phyloP scores from a whole-genome alignment of 2,329 filamentous ascomycete genomes.

The Meredithiella fracta region DNA sequence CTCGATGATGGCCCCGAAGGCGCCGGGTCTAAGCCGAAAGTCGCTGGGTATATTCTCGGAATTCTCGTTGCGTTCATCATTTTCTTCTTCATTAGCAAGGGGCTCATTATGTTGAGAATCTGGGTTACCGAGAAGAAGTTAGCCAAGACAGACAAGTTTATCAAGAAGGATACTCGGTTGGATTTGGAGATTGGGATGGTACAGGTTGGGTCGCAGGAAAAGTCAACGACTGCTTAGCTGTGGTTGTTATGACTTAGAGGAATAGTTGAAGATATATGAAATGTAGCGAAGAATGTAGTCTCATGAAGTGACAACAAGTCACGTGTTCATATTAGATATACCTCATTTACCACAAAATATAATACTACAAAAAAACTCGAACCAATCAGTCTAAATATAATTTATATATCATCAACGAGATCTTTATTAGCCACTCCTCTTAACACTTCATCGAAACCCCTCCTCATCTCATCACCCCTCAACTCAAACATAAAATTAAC shows the following conservation, averaged over 20 bases:
- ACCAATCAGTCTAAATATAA: not conserved
- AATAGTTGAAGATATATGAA: not conserved
- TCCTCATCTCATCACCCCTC: slow-evolving; percentile 65
- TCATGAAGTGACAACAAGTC: not conserved
- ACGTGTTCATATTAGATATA: not conserved
- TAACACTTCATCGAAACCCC: slow-evolving; percentile 76
- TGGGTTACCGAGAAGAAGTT: slow-evolving; percentile 33
- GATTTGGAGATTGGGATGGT: slow-evolving; percentile 18
- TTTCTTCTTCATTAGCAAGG: slow-evolving; percentile 36
- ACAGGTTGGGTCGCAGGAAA: not conserved
- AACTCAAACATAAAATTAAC: slow-evolving; percentile 95
- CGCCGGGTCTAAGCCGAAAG: slow-evolving; percentile 28
- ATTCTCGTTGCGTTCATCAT: slow-evolving; percentile 37
- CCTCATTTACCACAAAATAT: not conserved
- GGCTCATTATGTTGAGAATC: slow-evolving; percentile 32
- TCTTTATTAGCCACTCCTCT: not conserved
- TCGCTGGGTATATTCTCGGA: slow-evolving; percentile 48
- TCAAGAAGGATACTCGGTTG: slow-evolving; percentile 16
- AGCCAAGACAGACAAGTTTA: slow-evolving; percentile 28
- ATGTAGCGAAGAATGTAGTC: not conserved
- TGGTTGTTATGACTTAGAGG: not conserved
- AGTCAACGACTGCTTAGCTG: not conserved
- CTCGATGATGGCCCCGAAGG: slow-evolving; percentile 42
- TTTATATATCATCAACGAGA: not conserved
- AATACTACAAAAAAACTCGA: not conserved